phyloP scores from a whole-genome alignment of 2,329 filamentous ascomycete species.

The Aureobasidium sp. region DNA sequence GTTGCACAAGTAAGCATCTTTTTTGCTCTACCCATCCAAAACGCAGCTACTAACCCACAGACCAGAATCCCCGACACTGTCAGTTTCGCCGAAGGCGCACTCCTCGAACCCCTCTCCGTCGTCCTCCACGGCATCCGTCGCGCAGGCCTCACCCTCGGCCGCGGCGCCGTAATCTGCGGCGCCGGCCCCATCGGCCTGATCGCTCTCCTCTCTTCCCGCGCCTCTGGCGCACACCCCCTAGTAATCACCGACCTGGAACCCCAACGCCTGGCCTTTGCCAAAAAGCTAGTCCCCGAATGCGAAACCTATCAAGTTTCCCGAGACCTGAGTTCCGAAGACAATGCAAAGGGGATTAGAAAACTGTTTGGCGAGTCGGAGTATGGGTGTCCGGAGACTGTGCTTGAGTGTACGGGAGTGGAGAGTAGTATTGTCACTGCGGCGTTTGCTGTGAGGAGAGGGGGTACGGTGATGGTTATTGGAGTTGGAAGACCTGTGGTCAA shows the following conservation, averaged over 20 bases:
- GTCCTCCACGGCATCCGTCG: conserved; percentile 40
- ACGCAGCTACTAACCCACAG: conserved; percentile 36
- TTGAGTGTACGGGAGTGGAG: conserved; percentile 30
- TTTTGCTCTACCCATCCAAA: conserved; percentile 22
- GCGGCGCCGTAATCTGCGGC: conserved; percentile 47
- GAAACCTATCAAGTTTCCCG: conserved; percentile 22
- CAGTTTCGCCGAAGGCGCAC: conserved; percentile 72
- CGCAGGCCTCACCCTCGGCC: conserved; percentile 23
- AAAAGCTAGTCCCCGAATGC: conserved; percentile 45
- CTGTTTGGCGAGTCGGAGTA: conserved; percentile 20
- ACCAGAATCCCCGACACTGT: conserved; percentile 58
- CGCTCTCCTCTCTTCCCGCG: conserved; percentile 48
- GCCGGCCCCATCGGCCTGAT: conserved; percentile 58
- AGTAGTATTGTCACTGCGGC: conserved; percentile 26
- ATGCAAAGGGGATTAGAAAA: conserved; percentile 21
- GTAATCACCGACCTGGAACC: conserved; percentile 80
- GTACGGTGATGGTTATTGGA: conserved; percentile 30
- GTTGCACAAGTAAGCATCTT: conserved; percentile 57
- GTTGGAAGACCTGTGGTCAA: conserved; percentile 28
- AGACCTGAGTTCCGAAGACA: conserved; percentile 19
- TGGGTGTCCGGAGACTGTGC: conserved; percentile 22
- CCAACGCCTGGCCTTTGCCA: conserved; percentile 69
- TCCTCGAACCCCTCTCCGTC: conserved; percentile 60
- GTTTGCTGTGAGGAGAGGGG: conserved; percentile 22
- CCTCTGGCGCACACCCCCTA: conserved; percentile 65